Base-by-base conservation (phyloP, 495 filamentous ascomycete genomes). In the Rhizodiscina lignyota region DNA sequence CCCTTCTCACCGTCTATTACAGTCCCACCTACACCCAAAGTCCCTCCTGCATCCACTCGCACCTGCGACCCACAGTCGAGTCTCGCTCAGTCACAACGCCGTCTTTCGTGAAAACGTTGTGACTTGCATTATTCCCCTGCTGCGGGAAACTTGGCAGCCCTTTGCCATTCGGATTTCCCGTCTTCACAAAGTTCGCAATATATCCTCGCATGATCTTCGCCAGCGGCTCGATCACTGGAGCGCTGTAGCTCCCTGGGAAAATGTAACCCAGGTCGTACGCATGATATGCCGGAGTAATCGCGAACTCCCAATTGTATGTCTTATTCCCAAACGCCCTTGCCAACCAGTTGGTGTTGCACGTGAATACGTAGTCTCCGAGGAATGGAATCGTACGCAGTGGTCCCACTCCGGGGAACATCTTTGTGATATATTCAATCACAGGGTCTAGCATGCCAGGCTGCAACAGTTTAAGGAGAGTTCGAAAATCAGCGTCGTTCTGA, bases 271-370 rank as follows among this genome's bases (percentile, higher is more conserved):
- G 39, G 46, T 76, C 71, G 5, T 56, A 31, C 10, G 58, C 66
- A 39, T 76, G 71, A 22, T 59, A 47, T 3, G 55, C 74, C 0
- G 77, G 72, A 4, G 67, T 61, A 32, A 79, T 56, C 43, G 57
- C 64, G 50, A 80, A 81, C 12, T 64, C 44, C 46, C 80, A 82
- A 3, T 61, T 52, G 44, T 66, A 74, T 1, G 67, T 67, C 23
- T 64, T 44, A 44, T 71, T 68, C 29, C 50, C 36, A 42, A 61
- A 72, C 4, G 56, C 66, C 37, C 40, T 40, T 32, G 49, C 48
- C 4, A 73, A 42, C 36, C 53, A 59, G 45, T 59, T 44, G 15
- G 60, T 54, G 44, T 66, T 68, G 51, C 69, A 73, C 21, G 36
- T 38, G 36, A 49, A 45, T 27, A 53, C 26, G 30, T 55, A 22